Evolutionary conservation across 805 yeast species (phyloP).

Genomic region (Debaryomyces hansenii): DNA sequence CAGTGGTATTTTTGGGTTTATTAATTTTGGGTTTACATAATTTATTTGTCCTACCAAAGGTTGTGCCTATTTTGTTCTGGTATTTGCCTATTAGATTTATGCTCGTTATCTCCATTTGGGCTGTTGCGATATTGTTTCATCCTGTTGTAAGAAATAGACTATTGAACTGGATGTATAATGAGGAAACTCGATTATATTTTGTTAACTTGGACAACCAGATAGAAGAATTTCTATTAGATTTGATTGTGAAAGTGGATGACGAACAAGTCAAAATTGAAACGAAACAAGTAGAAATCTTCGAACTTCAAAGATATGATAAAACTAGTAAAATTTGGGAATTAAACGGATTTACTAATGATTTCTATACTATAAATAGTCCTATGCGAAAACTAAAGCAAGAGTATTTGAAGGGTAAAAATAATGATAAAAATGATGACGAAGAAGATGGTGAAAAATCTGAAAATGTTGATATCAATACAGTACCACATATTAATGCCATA

Average conservation of each 20-base stretch:
- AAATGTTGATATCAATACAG: constrained; percentile 3
- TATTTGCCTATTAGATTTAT: constrained; percentile 28
- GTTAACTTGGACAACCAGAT: constrained; percentile 48
- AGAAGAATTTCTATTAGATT: constrained; percentile 37
- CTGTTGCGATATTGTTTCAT: constrained; percentile 40
- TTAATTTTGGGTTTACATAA: constrained; percentile 22
- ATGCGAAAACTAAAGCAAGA: constrained; percentile 13
- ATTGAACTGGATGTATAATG: constrained; percentile 53
- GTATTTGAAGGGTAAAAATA: background rate
- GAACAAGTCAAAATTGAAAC: constrained; percentile 12
- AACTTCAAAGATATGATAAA: constrained; percentile 56
- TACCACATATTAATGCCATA: constrained; percentile 33
- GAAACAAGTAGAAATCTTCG: constrained; percentile 63
- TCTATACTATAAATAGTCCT: constrained; percentile 49
- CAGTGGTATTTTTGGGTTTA: constrained; percentile 46
- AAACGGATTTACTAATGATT: constrained; percentile 57
- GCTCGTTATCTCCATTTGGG: constrained; percentile 52
- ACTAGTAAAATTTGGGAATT: constrained; percentile 59
- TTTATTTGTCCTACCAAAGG: constrained; percentile 26
- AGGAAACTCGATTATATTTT: constrained; percentile 58
- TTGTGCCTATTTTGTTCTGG: constrained; percentile 28
- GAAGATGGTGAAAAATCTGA: constrained; percentile 9
- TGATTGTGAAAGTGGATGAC: constrained; percentile 10
- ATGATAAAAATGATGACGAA: constrained; percentile 16
- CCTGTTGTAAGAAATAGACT: constrained; percentile 52